phyloP scores from a whole-genome alignment of 106 monocot genomes.

The Ottelia alismoides region DNA sequence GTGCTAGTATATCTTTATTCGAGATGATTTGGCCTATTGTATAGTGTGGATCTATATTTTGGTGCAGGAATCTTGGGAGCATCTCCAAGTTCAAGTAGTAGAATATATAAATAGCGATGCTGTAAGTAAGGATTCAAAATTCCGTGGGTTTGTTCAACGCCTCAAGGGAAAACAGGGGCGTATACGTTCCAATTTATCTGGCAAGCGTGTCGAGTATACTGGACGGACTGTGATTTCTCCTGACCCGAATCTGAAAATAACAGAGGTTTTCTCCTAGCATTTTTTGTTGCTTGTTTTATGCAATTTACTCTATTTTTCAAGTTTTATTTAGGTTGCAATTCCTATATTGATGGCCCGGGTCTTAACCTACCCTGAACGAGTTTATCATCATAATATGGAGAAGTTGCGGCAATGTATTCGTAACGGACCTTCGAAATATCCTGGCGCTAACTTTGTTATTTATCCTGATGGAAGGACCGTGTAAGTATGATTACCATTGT shows the following conservation, averaged over 20 bases:
- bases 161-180: conserved; percentile 98
- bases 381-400: conserved; percentile 81
- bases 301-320: not conserved
- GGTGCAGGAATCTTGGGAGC: conserved; percentile 58
- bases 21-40: no score
- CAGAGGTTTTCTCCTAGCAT: conserved; percentile 41
- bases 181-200: conserved; percentile 87
- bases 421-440: conserved; percentile 84
- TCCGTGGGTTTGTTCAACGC: conserved; percentile 78
- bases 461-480: conserved; percentile 40
- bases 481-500: conserved; percentile 20
- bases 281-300: not conserved
- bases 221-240: conserved; percentile 99
- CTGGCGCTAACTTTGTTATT: conserved; percentile 79
- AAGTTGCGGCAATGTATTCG: conserved; percentile 74
- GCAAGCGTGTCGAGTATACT: conserved; percentile 93
- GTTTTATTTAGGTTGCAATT: conserved; percentile 57
- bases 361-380: conserved; percentile 90
- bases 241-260: conserved; percentile 97
- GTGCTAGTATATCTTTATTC: no score
- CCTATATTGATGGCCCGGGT: conserved; percentile 76
- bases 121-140: conserved; percentile 38
- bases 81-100: conserved; percentile 72
- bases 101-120: conserved; percentile 95
- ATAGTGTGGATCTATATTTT: no score